Percentiles rank a stretch among this genome's conserved stretches.
These are phyloP conservation scores for Pinus albicaulis DNA, from an alignment of 75 land plant genomes.

Conservation along the genomic window DNA sequence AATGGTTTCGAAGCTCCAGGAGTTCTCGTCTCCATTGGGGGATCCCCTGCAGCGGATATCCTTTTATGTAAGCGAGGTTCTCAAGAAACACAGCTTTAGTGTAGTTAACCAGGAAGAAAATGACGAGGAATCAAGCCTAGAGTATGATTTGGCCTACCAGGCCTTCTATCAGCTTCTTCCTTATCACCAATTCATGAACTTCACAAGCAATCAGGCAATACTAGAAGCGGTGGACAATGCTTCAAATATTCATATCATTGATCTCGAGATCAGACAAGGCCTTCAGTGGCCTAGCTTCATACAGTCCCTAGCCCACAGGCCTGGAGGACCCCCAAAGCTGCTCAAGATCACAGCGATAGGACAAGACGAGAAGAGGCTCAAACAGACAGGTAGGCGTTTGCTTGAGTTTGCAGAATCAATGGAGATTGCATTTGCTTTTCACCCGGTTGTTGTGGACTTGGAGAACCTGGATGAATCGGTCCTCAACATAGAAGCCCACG, in stretches of 20 bases:
- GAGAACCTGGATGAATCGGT: slow-evolving; percentile 14
- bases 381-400: slow-evolving; percentile 20
- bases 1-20: not conserved
- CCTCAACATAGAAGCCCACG: slow-evolving; percentile 12
- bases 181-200: slow-evolving; percentile 19
- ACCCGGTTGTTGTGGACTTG: slow-evolving; percentile 11
- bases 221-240: slow-evolving; percentile 15
- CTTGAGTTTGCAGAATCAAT: slow-evolving; percentile 20
- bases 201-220: slow-evolving; percentile 25
- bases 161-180: slow-evolving; percentile 29
- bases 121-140: slow-evolving; percentile 7
- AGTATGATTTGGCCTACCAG: slow-evolving; percentile 19
- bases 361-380: not conserved
- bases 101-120: not conserved
- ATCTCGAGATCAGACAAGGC: slow-evolving; percentile 42
- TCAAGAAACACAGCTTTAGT: slow-evolving; percentile 2
- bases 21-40: slow-evolving; percentile 13
- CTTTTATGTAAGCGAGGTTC: slow-evolving; percentile 17
- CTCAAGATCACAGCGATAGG: slow-evolving; percentile 18
- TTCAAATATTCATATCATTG: slow-evolving; percentile 41
- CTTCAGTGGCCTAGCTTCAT: slow-evolving; percentile 51
- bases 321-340: slow-evolving; percentile 24
- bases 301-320: slow-evolving; percentile 26
- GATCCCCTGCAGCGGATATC: slow-evolving; percentile 25
- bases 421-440: slow-evolving; percentile 20